These are phyloP conservation scores for Pelargonium cotyledonis DNA, from an alignment of 441 rosid species.

Conservation along the genomic window DNA sequence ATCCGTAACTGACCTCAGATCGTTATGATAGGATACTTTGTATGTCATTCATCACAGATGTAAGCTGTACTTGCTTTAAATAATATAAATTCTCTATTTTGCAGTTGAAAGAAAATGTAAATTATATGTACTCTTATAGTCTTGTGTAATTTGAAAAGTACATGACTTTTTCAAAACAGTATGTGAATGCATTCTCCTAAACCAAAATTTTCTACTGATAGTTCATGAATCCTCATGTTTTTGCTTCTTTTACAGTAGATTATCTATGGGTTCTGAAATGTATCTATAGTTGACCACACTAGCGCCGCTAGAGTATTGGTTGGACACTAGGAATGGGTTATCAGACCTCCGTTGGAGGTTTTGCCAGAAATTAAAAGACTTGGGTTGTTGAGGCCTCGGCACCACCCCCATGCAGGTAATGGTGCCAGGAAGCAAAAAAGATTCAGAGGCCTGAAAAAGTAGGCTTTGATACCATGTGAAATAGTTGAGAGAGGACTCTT, in stretches of 20 bases:
- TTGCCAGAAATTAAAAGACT: too few relatives aligned
- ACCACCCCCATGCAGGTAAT: too few relatives aligned
- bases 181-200: background rate
- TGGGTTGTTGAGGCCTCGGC: too few relatives aligned
- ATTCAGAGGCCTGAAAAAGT: too few relatives aligned
- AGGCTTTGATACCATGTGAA: too few relatives aligned
- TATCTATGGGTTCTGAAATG: background rate
- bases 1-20: background rate
- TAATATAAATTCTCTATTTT: background rate
- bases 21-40: background rate
- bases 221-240: background rate
- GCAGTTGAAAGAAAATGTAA: background rate
- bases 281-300: background rate
- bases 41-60: background rate
- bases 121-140: background rate
- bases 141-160: background rate
- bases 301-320: too few relatives aligned
- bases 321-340: too few relatives aligned
- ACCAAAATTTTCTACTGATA: background rate
- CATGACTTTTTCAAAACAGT: background rate
- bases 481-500: too few relatives aligned
- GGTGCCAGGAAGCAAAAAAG: too few relatives aligned
- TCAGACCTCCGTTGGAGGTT: too few relatives aligned
- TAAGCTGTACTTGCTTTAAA: background rate
- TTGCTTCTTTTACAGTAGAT: background rate